Evolutionary conservation across 225 moss, liverwort and hornwort species (phyloP).

Genomic region (Marchantia polymorpha): DNA sequence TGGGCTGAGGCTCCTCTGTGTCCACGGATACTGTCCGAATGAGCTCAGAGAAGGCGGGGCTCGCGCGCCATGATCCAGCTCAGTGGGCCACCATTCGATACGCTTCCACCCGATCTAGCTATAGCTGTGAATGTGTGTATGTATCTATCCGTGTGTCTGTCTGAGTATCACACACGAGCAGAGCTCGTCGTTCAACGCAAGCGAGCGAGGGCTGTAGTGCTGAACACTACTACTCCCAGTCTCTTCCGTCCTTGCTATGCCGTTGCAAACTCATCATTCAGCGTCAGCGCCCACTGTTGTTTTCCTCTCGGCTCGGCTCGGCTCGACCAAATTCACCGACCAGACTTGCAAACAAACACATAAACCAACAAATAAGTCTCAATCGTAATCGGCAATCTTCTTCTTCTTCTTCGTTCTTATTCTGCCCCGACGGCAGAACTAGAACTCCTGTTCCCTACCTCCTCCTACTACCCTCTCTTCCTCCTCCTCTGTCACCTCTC

Average conservation of each 20-base stretch:
- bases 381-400: neutral
- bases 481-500: too few species aligned
- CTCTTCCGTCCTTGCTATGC: too few species aligned
- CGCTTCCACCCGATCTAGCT: neutral
- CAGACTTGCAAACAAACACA: too few species aligned
- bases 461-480: neutral
- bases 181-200: neutral
- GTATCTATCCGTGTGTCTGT: neutral
- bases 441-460: neutral
- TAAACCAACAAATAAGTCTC: neutral
- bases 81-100: neutral
- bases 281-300: too few species aligned
- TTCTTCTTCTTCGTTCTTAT: neutral
- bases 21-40: neutral
- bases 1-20: neutral
- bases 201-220: too few species aligned
- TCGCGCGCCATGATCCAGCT: conserved; percentile 1
- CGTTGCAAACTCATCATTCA: too few species aligned
- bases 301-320: too few species aligned
- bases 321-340: too few species aligned
- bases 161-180: neutral
- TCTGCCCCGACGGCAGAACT: neutral
- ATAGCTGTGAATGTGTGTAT: neutral
- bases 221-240: too few species aligned
- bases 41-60: neutral